Conservation (phyloP, 805 yeast species). For the Yarrowia osloensis region DNA sequence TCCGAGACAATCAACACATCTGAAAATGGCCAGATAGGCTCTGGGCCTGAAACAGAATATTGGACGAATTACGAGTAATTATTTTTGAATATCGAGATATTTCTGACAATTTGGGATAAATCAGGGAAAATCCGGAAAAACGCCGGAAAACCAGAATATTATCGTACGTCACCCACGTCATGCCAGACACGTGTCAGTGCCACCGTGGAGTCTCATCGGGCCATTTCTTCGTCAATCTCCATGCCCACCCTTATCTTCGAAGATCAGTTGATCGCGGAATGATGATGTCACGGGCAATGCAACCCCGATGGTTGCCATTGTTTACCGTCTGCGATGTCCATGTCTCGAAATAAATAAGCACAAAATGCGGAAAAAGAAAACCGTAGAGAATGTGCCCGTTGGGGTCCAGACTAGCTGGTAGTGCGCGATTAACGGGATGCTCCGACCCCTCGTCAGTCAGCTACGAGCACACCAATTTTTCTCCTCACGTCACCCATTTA, state of each 20-base stretch:
- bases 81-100: neutral
- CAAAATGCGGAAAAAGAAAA: neutral
- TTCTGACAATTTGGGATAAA: neutral
- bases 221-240: neutral
- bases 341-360: neutral
- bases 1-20: neutral
- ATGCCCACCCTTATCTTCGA: neutral
- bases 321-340: constrained; percentile 7
- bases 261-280: constrained; percentile 3
- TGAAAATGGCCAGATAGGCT: neutral
- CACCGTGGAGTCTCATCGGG: no score
- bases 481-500: no score
- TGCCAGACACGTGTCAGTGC: no score
- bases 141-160: neutral
- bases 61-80: neutral
- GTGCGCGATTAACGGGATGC: no score
- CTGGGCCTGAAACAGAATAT: neutral
- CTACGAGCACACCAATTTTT: no score
- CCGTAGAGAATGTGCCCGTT: neutral
- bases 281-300: neutral
- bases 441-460: no score
- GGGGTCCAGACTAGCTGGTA: no score
- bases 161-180: neutral
- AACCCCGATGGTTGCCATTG: constrained; percentile 8
- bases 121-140: no score